Evolutionary conservation across 495 filamentous ascomycete species (phyloP).

Genomic region (Melanomma pulvis-pyrius): DNA sequence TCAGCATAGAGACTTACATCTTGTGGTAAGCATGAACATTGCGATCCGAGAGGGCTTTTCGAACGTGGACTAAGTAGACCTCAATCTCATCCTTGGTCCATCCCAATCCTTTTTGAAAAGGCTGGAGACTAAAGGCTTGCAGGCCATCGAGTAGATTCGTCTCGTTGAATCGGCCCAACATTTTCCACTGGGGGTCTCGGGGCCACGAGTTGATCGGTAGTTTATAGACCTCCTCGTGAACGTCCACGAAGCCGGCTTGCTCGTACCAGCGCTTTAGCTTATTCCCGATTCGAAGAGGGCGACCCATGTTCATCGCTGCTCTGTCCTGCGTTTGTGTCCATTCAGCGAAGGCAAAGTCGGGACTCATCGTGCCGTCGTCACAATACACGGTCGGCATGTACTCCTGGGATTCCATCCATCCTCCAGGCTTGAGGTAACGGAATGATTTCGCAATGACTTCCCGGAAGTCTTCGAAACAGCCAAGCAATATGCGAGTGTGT

Average conservation of each 20-base stretch:
- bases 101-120: conserved; percentile 48
- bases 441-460: conserved; percentile 40
- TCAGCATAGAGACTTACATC: conserved; percentile 40
- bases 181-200: conserved; percentile 45
- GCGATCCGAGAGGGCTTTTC: conserved; percentile 46
- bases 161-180: conserved; percentile 49
- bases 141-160: conserved; percentile 49
- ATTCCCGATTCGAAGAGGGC: conserved; percentile 43
- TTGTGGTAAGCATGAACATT: conserved; percentile 50
- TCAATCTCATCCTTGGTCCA: conserved; percentile 54
- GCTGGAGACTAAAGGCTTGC: conserved; percentile 50
- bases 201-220: conserved; percentile 48
- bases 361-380: conserved; percentile 42
- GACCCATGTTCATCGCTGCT: conserved; percentile 40
- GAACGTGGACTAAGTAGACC: conserved; percentile 48
- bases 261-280: conserved; percentile 47
- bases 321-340: conserved; percentile 43
- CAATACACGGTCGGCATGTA: conserved; percentile 40
- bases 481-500: conserved; percentile 42
- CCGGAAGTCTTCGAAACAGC: conserved; percentile 43
- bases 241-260: conserved; percentile 48
- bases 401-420: conserved; percentile 43
- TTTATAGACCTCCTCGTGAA: conserved; percentile 47
- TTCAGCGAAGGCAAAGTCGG: conserved; percentile 50
- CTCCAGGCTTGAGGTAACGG: conserved; percentile 40